Evolutionary conservation across 495 filamentous ascomycete genomes (phyloP), one percentile per base, ranked within the genome.

Genomic region (Penicillium samsonianum): DNA sequence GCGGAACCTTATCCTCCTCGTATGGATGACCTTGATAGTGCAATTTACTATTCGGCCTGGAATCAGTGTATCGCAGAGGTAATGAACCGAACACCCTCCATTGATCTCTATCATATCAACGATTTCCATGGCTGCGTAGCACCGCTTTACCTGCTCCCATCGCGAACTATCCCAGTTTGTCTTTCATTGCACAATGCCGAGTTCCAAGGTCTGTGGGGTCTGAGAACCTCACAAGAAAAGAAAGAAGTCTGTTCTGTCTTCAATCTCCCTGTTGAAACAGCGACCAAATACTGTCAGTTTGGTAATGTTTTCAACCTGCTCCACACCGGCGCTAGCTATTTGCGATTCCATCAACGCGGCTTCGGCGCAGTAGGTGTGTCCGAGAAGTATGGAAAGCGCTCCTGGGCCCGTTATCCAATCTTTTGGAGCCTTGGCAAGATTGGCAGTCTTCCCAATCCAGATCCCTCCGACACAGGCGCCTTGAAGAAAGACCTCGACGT

Each of bases 101-200:
- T 89, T 50, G 87, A 90, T 63, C 69, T 90, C 19, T 91, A 91
- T 67, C 88, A 91, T 68, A 90, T 90, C 64, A 91, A 91, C 70
- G 88, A 91, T 66, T 91, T 90, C 66, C 88, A 91, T 62, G 88
- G 88, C 22, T 87, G 87, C 14, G 68, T 87, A 4, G 88, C 88
- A 37, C 87, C 87, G 23, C 74, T 90, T 5, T 87, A 91, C 57
- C 78, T 90, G 9, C 77, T 90, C 1, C 87, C 88, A 16, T 62
- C 69, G 88, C 67, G 80, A 23, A 87, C 74, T 1, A 69, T 78
- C 44, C 79, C 77, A 4, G 67, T 67, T 10, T 78, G 73, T 55
- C 57, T 79, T 0, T 82, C 78, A 31, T 76, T 84, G 22, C 83
- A 86, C 72, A 86, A 90, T 62, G 87, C 86, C 42, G 86, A 91